These are phyloP conservation scores for Cymbomonas tetramitiformis DNA, from an alignment of 139 green algal species.

Conservation along the genomic window DNA sequence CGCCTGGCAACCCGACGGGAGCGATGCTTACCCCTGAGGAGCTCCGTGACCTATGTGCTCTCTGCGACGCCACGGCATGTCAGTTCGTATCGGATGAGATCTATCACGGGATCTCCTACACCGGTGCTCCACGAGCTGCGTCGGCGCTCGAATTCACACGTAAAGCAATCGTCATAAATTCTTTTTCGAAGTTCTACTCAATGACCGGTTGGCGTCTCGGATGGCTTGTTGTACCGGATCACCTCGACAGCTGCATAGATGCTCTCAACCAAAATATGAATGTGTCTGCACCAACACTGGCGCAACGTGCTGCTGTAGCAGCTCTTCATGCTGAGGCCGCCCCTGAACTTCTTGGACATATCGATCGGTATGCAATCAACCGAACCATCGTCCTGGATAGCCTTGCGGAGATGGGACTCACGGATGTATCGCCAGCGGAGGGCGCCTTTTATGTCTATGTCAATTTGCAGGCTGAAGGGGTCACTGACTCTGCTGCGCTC, in stretches of 20 bases:
- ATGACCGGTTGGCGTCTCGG: slow-evolving; percentile 25
- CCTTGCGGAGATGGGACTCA: slow-evolving; percentile 19
- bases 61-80: not conserved
- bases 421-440: slow-evolving; percentile 2
- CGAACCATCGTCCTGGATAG: slow-evolving; percentile 11
- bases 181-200: slow-evolving; percentile 23
- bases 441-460: slow-evolving; percentile 25
- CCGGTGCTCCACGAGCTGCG: not conserved
- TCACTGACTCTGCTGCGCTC: not conserved
- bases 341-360: slow-evolving; percentile 4
- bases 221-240: slow-evolving; percentile 12
- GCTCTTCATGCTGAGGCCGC: slow-evolving; percentile 12
- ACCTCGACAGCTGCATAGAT: not conserved
- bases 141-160: slow-evolving; percentile 13
- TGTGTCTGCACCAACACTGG: slow-evolving; percentile 15
- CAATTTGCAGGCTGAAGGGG: slow-evolving; percentile 5
- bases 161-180: slow-evolving; percentile 21
- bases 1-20: slow-evolving; percentile 16
- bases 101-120: slow-evolving; percentile 19
- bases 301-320: slow-evolving; percentile 7
- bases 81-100: slow-evolving; percentile 19
- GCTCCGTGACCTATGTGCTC: slow-evolving; percentile 4
- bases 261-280: slow-evolving; percentile 16
- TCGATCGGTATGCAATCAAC: slow-evolving; percentile 12
- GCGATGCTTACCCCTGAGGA: slow-evolving; percentile 3